Conservation (phyloP, 1,284 basidiomycete species). For the Melampsora larici-populina region DNA sequence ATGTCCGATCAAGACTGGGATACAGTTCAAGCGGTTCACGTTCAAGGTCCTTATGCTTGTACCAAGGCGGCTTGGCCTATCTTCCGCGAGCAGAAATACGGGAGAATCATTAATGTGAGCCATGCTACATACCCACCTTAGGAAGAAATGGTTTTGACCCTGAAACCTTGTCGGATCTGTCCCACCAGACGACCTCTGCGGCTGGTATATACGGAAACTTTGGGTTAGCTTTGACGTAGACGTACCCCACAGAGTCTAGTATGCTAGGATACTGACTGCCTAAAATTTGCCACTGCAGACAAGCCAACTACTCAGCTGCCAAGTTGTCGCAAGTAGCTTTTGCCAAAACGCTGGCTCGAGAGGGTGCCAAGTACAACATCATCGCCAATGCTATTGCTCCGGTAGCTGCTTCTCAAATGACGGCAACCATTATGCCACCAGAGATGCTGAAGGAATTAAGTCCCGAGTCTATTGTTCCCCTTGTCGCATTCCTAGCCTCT, state of each 20-base stretch:
- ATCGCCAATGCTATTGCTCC: conserved; percentile 83
- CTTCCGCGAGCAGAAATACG: conserved; percentile 77
- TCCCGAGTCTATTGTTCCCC: too few species aligned
- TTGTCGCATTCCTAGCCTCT: too few species aligned
- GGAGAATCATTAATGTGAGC: conserved; percentile 72
- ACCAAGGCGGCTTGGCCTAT: conserved; percentile 94
- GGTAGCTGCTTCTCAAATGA: conserved; percentile 60
- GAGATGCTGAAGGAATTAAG: conserved; percentile 90
- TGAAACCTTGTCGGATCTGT: neutral
- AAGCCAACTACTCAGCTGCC: conserved; percentile 71
- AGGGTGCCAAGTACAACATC: conserved; percentile 88
- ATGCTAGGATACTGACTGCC: neutral
- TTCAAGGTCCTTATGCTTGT: conserved; percentile 93
- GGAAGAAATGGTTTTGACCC: neutral
- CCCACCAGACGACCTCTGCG: conserved; percentile 67
- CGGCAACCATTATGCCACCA: conserved; percentile 81
- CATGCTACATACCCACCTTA: neutral
- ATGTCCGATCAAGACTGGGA: conserved; percentile 61
- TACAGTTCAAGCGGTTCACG: conserved; percentile 79
- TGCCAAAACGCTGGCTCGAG: conserved; percentile 80
- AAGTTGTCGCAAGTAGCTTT: conserved; percentile 79
- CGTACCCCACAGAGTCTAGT: neutral
- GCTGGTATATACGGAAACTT: conserved; percentile 72
- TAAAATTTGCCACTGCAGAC: conserved; percentile 74
- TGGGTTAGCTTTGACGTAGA: conserved; percentile 46